Evolutionary conservation across 371 early-diverging fungal genomes (phyloP).

Genomic region (Mortierella sp.): DNA sequence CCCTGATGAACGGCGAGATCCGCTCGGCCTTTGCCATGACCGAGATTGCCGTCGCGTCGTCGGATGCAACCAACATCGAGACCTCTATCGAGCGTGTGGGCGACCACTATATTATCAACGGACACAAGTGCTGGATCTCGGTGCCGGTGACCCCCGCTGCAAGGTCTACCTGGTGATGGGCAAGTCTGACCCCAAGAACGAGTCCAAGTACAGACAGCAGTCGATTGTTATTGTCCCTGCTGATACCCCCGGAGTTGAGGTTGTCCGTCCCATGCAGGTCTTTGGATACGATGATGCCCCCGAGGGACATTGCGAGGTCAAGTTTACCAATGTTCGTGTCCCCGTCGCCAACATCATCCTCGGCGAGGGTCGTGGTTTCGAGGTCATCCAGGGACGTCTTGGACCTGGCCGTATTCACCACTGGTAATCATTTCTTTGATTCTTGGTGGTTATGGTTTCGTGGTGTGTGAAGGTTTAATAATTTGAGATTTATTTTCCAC

Average conservation of each 20-base stretch:
- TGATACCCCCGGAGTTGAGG: conserved; percentile 86
- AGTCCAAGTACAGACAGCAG: conserved; percentile 87
- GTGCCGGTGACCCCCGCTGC: conserved; percentile 94
- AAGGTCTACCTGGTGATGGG: conserved; percentile 92
- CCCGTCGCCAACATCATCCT: conserved; percentile 89
- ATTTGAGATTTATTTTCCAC: neutral
- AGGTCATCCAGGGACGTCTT: conserved; percentile 95
- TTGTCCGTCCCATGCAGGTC: conserved; percentile 88
- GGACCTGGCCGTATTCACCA: conserved; percentile 90
- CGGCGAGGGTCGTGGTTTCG: conserved; percentile 97
- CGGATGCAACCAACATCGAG: conserved; percentile 97
- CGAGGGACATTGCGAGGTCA: conserved; percentile 94
- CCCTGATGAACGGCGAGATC: conserved; percentile 91
- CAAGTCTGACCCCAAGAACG: conserved; percentile 81
- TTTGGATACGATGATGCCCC: conserved; percentile 98
- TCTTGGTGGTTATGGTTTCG: neutral
- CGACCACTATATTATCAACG: conserved; percentile 88
- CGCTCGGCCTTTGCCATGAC: conserved; percentile 99
- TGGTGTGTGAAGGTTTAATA: neutral
- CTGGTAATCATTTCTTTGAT: conserved; percentile 60
- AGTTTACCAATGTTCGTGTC: conserved; percentile 92
- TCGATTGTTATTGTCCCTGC: conserved; percentile 92
- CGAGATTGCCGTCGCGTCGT: conserved; percentile 92
- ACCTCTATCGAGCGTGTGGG: conserved; percentile 78
- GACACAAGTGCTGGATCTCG: conserved; percentile 97